phyloP scores from a whole-genome alignment of 371 early-diverging fungal species.

The Mortierella sp. region DNA sequence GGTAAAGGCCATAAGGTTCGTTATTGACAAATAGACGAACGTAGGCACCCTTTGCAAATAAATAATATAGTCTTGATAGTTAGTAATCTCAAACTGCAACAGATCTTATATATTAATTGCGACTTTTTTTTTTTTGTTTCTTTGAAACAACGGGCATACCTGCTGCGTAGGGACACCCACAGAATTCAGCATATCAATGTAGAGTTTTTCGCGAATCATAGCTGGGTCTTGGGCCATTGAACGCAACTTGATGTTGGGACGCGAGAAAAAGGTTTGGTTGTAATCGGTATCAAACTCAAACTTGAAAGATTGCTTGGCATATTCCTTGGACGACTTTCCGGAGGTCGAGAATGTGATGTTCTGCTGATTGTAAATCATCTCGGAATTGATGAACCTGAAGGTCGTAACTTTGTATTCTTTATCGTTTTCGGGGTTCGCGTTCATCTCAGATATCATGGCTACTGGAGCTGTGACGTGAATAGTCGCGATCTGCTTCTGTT shows the following conservation, averaged over 20 bases:
- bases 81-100: not conserved
- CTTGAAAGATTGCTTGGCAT: conserved; percentile 64
- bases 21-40: conserved; percentile 66
- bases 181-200: conserved; percentile 64
- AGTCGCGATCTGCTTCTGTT: conserved; percentile 62
- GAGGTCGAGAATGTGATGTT: conserved; percentile 60
- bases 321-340: conserved; percentile 67
- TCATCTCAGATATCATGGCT: conserved; percentile 47
- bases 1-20: conserved; percentile 62
- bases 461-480: conserved; percentile 60
- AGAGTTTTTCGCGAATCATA: conserved; percentile 66
- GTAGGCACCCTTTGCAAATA: conserved; percentile 54
- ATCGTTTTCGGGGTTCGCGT: conserved; percentile 38
- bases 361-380: conserved; percentile 55
- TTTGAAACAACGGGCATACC: not conserved
- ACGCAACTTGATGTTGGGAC: conserved; percentile 64
- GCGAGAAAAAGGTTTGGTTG: conserved; percentile 57
- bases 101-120: not conserved
- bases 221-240: conserved; percentile 63
- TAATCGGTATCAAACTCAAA: conserved; percentile 60
- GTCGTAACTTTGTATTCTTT: conserved; percentile 36
- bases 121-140: no score
- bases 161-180: conserved; percentile 64
- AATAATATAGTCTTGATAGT: not conserved
- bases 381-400: conserved; percentile 61